Percentiles rank a stretch among this genome's conserved stretches.
Conservation (phyloP, 202 grass and related monocot genomes). For the Setaria italica region DNA sequence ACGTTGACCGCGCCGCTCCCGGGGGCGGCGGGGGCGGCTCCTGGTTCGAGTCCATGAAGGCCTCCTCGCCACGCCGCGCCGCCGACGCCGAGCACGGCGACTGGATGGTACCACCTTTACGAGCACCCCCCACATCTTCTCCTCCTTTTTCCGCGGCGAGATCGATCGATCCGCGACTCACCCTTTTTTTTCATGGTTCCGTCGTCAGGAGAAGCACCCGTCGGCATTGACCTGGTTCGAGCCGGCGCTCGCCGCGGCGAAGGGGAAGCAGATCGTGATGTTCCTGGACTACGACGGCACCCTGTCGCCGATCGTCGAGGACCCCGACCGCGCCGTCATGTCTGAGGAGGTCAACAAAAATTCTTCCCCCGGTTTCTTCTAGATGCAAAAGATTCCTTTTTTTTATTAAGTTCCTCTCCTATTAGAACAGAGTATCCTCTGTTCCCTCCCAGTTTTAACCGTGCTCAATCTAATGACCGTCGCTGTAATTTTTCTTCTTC, state of each 20-base stretch:
- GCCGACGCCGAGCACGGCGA: slow-evolving; percentile 41
- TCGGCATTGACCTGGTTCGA: slow-evolving; percentile 69
- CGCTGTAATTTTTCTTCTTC: not conserved
- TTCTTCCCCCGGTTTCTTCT: not conserved
- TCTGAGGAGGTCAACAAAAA: slow-evolving; percentile 58
- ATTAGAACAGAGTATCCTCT: not conserved
- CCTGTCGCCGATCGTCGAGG: slow-evolving; percentile 78
- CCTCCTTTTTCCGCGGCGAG: not conserved
- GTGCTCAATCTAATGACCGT: not conserved
- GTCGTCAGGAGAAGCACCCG: slow-evolving; percentile 63
- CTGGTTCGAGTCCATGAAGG: slow-evolving; percentile 68
- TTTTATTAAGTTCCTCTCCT: not conserved
- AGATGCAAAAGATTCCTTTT: not conserved
- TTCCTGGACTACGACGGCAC: slow-evolving; percentile 98
- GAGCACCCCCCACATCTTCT: not conserved
- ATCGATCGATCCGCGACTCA: not conserved
- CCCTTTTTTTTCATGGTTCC: not conserved
- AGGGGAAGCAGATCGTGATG: slow-evolving; percentile 72
- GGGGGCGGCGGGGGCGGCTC: slow-evolving; percentile 26
- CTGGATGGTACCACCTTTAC: slow-evolving; percentile 57
- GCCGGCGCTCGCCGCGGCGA: slow-evolving; percentile 34
- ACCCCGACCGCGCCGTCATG: slow-evolving; percentile 84
- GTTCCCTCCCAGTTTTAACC: not conserved
- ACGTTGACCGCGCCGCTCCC: slow-evolving; percentile 47
- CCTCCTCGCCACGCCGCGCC: slow-evolving; percentile 64